Evolutionary conservation across 169 alveolate genomes (phyloP).

Genomic region (Eimeria zaria): DNA sequence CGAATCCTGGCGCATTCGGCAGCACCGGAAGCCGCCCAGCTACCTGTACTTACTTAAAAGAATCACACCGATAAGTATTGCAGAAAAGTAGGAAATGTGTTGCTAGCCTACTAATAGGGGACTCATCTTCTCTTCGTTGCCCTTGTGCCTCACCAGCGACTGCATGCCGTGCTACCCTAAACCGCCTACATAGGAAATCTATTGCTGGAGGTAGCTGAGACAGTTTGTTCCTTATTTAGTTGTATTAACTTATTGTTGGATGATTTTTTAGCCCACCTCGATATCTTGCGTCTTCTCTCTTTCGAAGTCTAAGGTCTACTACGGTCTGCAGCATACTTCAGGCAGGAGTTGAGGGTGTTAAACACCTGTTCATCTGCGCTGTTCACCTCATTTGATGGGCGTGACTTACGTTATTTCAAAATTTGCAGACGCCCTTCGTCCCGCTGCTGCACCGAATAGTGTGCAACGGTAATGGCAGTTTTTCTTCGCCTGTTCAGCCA

Average conservation of each 20-base stretch:
- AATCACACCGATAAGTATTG: neutral
- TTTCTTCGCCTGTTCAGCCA: slow-evolving; percentile 71
- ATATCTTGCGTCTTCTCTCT: neutral
- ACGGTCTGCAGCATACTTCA: too few species aligned
- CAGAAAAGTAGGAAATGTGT: neutral
- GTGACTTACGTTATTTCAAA: neutral
- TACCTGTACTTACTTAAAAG: neutral
- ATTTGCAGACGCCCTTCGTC: neutral
- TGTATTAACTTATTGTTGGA: neutral
- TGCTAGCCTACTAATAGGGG: neutral
- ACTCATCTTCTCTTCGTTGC: neutral
- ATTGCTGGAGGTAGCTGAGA: neutral
- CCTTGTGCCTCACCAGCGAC: neutral
- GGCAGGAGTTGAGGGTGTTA: neutral
- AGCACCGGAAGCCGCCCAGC: neutral
- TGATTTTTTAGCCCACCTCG: neutral
- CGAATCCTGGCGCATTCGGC: neutral
- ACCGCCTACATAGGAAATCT: neutral
- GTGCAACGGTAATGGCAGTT: slow-evolving; percentile 36
- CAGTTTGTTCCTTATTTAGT: neutral
- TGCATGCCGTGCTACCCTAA: neutral
- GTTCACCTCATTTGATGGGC: neutral
- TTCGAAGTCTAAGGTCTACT: neutral
- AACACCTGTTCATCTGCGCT: neutral
- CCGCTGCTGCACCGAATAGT: neutral